Evolutionary conservation across 306 rosid genomes (phyloP), one percentile per base, ranked within the genome.

Genomic region (Rosa persica): DNA sequence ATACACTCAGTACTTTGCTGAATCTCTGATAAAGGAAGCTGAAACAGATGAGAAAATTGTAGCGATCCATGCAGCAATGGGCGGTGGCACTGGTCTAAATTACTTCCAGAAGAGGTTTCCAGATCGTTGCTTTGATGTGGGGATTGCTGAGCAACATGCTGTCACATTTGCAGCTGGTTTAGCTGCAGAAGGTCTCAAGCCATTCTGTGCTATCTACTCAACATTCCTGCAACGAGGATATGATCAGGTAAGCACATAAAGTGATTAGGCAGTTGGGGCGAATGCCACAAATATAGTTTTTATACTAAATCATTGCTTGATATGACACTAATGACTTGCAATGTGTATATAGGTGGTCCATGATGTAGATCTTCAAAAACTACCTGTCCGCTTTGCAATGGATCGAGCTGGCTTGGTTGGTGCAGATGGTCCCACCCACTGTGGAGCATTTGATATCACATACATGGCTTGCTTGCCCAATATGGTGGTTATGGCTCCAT

Each of bases 401-500:
- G 98, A 94, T 78, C 80, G 97, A 67, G 98, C 97, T 66, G 98
- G 97, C 67, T 82, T 94, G 83, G 98, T 94, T 22, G 98, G 98
- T 40, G 97, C 95, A 4, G 98, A 94, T 82, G 98, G 98, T 72
- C 97, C 98, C 49, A 94, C 98, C 12, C 98, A 94, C 71, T 94
- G 97, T 11, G 98, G 98, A 76, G 97, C 98, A 67, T 94, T 94
- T 85, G 98, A 94, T 70, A 86, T 92, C 66, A 72, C 96, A 23
- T 94, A 87, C 90, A 92, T 94, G 98, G 97, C 97, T 76, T 92
- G 97, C 82, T 85, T 94, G 86, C 98, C 98, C 27, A 94, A 92
- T 86, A 94, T 94, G 97, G 88, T 94, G 81, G 97, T 92, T 72
- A 94, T 94, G 98, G 98, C 98, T 75, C 97, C 98, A 15, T 89